These are phyloP conservation scores for Capsicum baccatum DNA, from an alignment of 257 asterid species.

Conservation along the genomic window DNA sequence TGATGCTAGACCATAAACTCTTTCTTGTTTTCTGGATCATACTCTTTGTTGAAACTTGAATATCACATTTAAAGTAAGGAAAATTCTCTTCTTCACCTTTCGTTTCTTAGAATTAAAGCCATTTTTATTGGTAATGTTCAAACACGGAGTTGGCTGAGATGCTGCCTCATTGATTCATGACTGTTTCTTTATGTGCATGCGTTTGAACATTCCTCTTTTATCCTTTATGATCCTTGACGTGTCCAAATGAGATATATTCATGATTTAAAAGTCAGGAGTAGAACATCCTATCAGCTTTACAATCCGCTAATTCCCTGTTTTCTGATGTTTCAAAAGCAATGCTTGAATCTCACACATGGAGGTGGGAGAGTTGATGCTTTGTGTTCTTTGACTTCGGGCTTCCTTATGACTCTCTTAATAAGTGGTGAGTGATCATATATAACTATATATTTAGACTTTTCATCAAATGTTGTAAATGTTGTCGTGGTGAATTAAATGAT, in stretches of 20 bases:
- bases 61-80: background rate
- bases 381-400: background rate
- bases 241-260: background rate
- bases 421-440: background rate
- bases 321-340: conserved; percentile 4
- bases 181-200: background rate
- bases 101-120: background rate
- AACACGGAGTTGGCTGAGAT: background rate
- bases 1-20: conserved; percentile 6
- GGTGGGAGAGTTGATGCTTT: background rate
- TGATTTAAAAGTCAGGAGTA: background rate
- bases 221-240: background rate
- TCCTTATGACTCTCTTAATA: background rate
- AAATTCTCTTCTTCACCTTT: background rate
- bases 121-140: background rate
- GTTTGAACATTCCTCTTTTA: background rate
- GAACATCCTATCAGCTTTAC: conserved; percentile 3
- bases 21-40: background rate
- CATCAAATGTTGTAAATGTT: background rate
- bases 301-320: background rate
- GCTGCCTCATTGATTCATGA: background rate
- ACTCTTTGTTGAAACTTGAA: background rate
- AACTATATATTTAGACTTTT: background rate
- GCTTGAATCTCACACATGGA: conserved; percentile 12
- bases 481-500: background rate